These are phyloP conservation scores for Phytopythium chamaehyphon DNA, from an alignment of 352 stramenopile genomes.

Conservation along the genomic window DNA sequence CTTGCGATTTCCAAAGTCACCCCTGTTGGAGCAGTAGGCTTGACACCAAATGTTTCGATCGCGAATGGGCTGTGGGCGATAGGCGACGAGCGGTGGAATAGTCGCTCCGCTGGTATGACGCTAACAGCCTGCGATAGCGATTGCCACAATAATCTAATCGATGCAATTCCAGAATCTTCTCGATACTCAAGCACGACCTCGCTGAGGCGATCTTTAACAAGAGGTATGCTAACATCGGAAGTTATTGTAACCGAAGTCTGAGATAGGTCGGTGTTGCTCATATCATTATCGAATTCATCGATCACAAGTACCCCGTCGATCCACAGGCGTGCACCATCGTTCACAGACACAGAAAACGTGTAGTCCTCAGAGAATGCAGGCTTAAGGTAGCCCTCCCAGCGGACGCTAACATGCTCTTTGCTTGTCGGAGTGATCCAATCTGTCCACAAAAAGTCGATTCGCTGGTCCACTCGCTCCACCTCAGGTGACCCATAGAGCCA, in stretches of 20 bases:
- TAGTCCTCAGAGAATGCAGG: conserved; percentile 89
- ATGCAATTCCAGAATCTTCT: conserved; percentile 86
- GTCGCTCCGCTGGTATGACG: conserved; percentile 78
- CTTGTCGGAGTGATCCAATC: conserved; percentile 88
- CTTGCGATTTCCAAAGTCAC: conserved; percentile 40
- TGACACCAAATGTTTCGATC: conserved; percentile 46
- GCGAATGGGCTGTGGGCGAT: conserved; percentile 69
- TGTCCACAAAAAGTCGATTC: conserved; percentile 92
- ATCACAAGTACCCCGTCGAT: conserved; percentile 41
- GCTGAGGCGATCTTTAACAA: conserved; percentile 80
- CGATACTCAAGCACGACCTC: conserved; percentile 92
- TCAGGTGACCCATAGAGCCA: conserved; percentile 89
- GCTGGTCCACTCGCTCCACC: conserved; percentile 80
- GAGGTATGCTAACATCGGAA: conserved; percentile 29
- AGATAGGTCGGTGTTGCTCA: conserved; percentile 15
- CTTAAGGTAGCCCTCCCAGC: conserved; percentile 92
- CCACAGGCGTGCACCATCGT: conserved; percentile 90
- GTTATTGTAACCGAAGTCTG: conserved; percentile 17
- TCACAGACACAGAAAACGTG: conserved; percentile 81
- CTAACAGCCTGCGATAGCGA: conserved; percentile 85
- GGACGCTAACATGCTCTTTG: conserved; percentile 93
- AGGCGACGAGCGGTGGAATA: conserved; percentile 76
- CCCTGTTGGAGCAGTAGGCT: conserved; percentile 43
- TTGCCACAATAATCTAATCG: conserved; percentile 85
- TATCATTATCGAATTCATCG: conserved; percentile 50